Base-by-base conservation (phyloP, 257 asterid species). In the Gentiana dahurica region DNA sequence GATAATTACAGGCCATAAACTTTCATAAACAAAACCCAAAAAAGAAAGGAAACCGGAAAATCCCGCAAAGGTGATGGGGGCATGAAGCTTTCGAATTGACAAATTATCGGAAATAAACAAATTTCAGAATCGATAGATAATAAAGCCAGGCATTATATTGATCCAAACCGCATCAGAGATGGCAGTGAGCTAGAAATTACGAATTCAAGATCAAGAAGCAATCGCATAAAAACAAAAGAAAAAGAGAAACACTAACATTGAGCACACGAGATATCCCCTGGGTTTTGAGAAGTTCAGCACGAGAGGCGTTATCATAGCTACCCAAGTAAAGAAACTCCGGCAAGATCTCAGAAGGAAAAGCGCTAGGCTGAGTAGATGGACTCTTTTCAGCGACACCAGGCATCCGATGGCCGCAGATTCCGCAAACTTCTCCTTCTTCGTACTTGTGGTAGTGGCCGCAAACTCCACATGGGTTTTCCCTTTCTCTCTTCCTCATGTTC, bases 391-490 rank as follows among this genome's bases (percentile, higher is more conserved):
- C 55, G 55, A 59, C 76, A 60, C 59, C 77, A 55, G 85, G 67
- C 84, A 75, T 67, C 12, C 95, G 91, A 80, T 89, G 97, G 71
- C 97, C 97, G 76, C 97, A 89, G 61, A 86, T 51, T 62, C 94
- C 85, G 62, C 97, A 89, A 2, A 78, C 83, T 74, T 89, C 97
- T 32, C 97, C 97, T 73, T 83, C 94, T 63, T 89, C 95, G 74
- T 81, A 86, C 82, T 89, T 89, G 79, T 89, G 97, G 79, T 85
- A 89, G 79, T 89, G 97, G 52, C 95, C 95, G 45, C 97, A 89
- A 48, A 89, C 70, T 58, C 87, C 92, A 61, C 97, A 89, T 1
- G 97, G 97, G 51, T 86, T 89, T 65, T 89, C 97, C 9, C 97
- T 74, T 69, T 83, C 97, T 43, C 97, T 73, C 72, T 89, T 89